Conservation (phyloP, 139 green algal species). For the Asterochloris sp. region DNA sequence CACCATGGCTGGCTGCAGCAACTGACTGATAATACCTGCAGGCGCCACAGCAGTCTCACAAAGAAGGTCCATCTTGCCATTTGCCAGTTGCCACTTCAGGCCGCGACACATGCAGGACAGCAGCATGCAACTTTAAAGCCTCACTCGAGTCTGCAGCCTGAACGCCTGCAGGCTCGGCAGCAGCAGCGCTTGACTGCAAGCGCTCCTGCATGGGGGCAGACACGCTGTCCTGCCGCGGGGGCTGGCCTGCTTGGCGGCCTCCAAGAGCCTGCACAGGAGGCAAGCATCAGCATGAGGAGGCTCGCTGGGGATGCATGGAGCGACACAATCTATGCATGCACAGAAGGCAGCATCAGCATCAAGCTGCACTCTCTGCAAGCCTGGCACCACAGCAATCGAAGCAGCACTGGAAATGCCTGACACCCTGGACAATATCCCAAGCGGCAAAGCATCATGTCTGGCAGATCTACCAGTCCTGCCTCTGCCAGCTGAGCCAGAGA, state of each 20-base stretch:
- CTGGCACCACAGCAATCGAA: background rate
- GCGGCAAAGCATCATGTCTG: background rate
- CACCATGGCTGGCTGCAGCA: slow-evolving; percentile 15
- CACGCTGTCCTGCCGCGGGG: too few species aligned
- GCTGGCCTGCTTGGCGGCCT: too few species aligned
- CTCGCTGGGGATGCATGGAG: background rate
- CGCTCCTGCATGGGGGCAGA: too few species aligned
- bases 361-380: background rate
- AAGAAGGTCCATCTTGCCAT: background rate
- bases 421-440: background rate
- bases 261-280: too few species aligned
- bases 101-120: background rate
- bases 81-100: background rate
- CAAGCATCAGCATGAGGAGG: too few species aligned
- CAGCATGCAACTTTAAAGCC: background rate
- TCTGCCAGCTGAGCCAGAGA: slow-evolving; percentile 12
- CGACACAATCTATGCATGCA: background rate
- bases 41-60: background rate
- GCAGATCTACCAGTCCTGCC: background rate
- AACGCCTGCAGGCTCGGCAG: background rate
- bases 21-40: slow-evolving; percentile 1
- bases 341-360: background rate
- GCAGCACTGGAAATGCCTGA: background rate
- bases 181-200: too few species aligned
- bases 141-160: background rate